phyloP scores from a whole-genome alignment of 495 filamentous ascomycete species.

The Hamigera avellanea region DNA sequence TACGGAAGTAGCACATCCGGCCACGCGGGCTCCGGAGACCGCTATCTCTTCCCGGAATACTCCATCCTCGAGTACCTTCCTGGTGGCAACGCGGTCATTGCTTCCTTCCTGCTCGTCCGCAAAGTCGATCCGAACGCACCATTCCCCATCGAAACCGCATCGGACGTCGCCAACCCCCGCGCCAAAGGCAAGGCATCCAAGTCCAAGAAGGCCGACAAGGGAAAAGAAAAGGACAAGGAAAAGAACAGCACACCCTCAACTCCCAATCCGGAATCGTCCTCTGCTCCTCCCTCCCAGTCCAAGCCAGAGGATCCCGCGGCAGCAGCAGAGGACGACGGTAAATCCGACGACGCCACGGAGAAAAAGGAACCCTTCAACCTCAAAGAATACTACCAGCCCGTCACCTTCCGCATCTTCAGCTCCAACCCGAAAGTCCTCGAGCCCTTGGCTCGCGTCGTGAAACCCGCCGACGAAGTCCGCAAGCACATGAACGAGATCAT shows the following conservation, averaged over 20 bases:
- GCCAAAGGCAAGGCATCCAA: slow-evolving; percentile 24
- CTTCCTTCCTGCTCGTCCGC: slow-evolving; percentile 39
- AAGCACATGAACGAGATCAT: slow-evolving; percentile 79
- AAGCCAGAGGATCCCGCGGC: slow-evolving; percentile 1
- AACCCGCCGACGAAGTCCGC: slow-evolving; percentile 63
- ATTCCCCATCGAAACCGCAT: slow-evolving; percentile 24
- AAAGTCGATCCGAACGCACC: slow-evolving; percentile 35
- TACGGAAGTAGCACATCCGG: slow-evolving; percentile 42
- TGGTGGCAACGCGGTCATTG: slow-evolving; percentile 34
- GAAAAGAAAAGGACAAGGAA: slow-evolving; percentile 15
- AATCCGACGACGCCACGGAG: not conserved
- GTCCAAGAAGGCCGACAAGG: slow-evolving; percentile 27
- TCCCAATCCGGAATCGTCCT: slow-evolving; percentile 2
- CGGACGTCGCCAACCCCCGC: slow-evolving; percentile 16
- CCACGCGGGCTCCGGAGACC: slow-evolving; percentile 63
- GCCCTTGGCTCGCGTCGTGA: slow-evolving; percentile 65
- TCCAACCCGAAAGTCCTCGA: slow-evolving; percentile 54
- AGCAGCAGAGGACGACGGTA: not conserved
- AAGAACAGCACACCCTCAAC: slow-evolving; percentile 1
- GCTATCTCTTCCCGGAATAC: slow-evolving; percentile 80
- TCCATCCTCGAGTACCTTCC: slow-evolving; percentile 65
- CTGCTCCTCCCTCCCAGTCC: slow-evolving; percentile 7
- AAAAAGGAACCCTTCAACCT: slow-evolving; percentile 13
- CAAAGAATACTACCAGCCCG: slow-evolving; percentile 78
- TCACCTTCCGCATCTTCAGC: slow-evolving; percentile 68